phyloP scores from a whole-genome alignment of 805 yeast species.

The Hanseniaspora clermontiae region DNA sequence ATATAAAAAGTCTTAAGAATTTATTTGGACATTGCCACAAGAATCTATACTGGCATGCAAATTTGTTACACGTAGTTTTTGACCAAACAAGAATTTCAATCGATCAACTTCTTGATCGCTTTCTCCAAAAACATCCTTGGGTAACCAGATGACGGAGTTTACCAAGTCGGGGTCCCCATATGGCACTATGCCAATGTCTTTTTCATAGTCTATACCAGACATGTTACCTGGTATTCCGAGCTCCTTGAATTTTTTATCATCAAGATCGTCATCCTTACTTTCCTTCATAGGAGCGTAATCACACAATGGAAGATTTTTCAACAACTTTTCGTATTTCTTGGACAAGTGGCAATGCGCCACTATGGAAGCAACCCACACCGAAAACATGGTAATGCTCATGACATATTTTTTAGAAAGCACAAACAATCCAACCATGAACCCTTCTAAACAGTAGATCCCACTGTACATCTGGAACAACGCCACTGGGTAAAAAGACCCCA shows the following conservation, averaged over 20 bases:
- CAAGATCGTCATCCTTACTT: neutral
- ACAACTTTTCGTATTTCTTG: conserved; percentile 29
- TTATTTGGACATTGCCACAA: conserved; percentile 15
- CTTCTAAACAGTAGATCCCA: conserved; percentile 71
- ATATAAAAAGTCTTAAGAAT: neutral
- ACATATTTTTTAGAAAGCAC: conserved; percentile 42
- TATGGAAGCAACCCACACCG: conserved; percentile 41
- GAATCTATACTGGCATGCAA: conserved; percentile 13
- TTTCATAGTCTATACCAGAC: neutral
- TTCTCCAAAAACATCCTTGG: conserved; percentile 30
- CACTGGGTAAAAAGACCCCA: conserved; percentile 57
- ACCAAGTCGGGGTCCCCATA: conserved; percentile 14
- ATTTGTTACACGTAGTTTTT: conserved; percentile 14
- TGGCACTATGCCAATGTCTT: conserved; percentile 10
- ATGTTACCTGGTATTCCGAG: neutral
- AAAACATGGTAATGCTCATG: conserved; percentile 38
- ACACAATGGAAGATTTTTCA: conserved; percentile 30
- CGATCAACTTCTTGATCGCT: conserved; percentile 20
- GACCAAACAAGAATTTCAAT: conserved; percentile 17
- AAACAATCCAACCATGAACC: conserved; percentile 65
- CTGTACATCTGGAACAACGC: conserved; percentile 67
- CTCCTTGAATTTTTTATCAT: neutral
- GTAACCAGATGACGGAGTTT: conserved; percentile 32
- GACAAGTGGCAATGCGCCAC: conserved; percentile 45
- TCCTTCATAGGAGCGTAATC: neutral